phyloP scores from a whole-genome alignment of 768 basidiomycete species.

The Arthromyces matolae region DNA sequence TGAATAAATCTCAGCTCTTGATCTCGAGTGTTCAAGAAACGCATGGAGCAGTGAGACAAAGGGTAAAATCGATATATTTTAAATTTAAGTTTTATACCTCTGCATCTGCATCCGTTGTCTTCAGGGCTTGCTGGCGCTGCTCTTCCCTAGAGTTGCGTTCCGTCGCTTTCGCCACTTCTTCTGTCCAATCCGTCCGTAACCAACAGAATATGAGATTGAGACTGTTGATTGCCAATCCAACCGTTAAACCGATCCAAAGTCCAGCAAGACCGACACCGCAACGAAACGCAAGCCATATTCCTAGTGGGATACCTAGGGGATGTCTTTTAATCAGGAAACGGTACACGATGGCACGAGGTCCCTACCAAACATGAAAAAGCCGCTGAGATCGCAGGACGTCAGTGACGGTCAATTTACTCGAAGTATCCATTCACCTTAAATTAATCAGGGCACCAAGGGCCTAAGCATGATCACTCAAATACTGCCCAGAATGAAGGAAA shows the following conservation, averaged over 20 bases:
- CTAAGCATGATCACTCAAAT: slow-evolving; percentile 26
- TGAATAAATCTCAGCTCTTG: too few species aligned
- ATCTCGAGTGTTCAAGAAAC: too few species aligned
- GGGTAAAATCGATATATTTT: too few species aligned
- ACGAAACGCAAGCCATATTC: slow-evolving; percentile 3
- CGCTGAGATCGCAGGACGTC: background rate
- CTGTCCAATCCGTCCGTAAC: slow-evolving; percentile 7
- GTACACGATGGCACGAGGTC: background rate
- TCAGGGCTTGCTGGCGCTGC: background rate
- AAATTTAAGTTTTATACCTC: too few species aligned
- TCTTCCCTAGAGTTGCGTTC: slow-evolving; percentile 7
- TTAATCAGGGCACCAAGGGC: slow-evolving; percentile 74
- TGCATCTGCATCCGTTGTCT: background rate
- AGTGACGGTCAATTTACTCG: background rate
- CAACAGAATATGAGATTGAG: background rate
- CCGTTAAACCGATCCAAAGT: slow-evolving; percentile 8
- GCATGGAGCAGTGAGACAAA: too few species aligned
- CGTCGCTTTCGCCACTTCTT: slow-evolving; percentile 8
- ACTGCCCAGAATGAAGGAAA: background rate
- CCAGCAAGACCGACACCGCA: slow-evolving; percentile 4
- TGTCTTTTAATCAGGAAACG: background rate
- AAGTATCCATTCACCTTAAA: slow-evolving; percentile 46
- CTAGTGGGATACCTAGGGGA: slow-evolving; percentile 3
- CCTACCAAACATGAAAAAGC: slow-evolving; percentile 1
- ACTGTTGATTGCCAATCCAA: slow-evolving; percentile 2